Conservation (phyloP, 2,329 filamentous ascomycete species). For the Verticillium klebahnii region DNA sequence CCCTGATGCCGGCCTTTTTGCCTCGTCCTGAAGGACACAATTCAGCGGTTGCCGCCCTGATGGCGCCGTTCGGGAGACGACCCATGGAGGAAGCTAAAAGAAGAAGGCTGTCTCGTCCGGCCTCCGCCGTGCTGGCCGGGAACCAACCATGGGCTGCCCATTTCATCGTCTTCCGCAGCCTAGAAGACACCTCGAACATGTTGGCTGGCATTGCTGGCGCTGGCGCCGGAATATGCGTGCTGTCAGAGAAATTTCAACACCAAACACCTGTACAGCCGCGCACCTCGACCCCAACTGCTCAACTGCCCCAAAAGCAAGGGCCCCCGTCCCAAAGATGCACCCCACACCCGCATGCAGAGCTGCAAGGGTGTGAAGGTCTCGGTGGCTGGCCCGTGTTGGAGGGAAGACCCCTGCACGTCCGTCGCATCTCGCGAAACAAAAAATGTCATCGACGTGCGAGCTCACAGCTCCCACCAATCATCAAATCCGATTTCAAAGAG, state of each 20-base stretch:
- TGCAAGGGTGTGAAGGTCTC: neutral
- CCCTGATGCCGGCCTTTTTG: neutral
- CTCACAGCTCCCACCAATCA: conserved; percentile 14
- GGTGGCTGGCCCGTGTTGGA: neutral
- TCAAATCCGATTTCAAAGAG: conserved; percentile 13
- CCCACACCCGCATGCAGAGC: conserved; percentile 5
- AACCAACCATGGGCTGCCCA: neutral
- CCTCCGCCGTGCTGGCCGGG: neutral
- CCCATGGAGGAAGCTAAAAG: neutral
- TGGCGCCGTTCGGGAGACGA: neutral
- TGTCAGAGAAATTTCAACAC: neutral
- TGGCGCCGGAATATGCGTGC: neutral
- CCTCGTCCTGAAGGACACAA: neutral
- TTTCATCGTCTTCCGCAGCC: neutral
- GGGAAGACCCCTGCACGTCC: neutral
- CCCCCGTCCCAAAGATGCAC: conserved; percentile 1
- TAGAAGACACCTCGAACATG: neutral
- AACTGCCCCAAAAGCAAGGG: neutral
- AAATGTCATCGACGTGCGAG: conserved; percentile 13
- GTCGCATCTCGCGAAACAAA: conserved; percentile 12
- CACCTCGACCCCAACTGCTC: neutral
- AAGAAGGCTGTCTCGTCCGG: neutral
- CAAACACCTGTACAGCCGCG: neutral
- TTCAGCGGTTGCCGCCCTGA: neutral
- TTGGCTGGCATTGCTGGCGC: neutral